Percentiles rank a stretch among this genome's conserved stretches.
phyloP scores from a whole-genome alignment of 345 rosid species.

The Balakata baccata region DNA sequence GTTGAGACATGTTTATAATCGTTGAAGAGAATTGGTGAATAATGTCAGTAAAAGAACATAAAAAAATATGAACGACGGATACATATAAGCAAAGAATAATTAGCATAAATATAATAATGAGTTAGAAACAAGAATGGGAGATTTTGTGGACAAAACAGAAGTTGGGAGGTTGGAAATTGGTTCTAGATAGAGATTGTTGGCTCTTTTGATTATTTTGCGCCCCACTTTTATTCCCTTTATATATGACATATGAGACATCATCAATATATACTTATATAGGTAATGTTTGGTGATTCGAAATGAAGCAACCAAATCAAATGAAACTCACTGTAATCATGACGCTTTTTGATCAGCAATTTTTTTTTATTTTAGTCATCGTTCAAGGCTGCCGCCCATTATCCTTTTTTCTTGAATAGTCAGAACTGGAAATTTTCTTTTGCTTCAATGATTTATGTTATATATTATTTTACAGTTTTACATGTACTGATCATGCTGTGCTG shows the following conservation, averaged over 20 bases:
- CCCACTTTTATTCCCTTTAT: not conserved
- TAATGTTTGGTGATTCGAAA: conserved; percentile 1
- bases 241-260: not conserved
- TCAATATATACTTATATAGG: not conserved
- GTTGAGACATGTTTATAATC: conserved; percentile 20
- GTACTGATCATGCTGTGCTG: too few species aligned
- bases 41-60: conserved; percentile 11
- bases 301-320: conserved; percentile 5
- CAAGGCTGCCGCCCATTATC: not conserved
- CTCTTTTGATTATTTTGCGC: not conserved
- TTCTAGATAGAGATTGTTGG: not conserved
- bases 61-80: not conserved
- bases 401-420: not conserved
- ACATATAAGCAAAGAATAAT: not conserved
- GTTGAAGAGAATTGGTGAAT: conserved; percentile 8
- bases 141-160: not conserved
- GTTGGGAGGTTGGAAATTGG: not conserved
- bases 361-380: not conserved
- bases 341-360: conserved; percentile 6
- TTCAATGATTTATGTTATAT: too few species aligned
- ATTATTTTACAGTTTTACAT: too few species aligned
- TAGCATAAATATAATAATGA: not conserved
- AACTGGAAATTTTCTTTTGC: too few species aligned
- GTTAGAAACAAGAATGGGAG: not conserved
- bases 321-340: conserved; percentile 1